Percentiles rank a stretch among this genome's conserved stretches.
Conservation (phyloP, 305 asterid species). For the Fraxinus latifolia region DNA sequence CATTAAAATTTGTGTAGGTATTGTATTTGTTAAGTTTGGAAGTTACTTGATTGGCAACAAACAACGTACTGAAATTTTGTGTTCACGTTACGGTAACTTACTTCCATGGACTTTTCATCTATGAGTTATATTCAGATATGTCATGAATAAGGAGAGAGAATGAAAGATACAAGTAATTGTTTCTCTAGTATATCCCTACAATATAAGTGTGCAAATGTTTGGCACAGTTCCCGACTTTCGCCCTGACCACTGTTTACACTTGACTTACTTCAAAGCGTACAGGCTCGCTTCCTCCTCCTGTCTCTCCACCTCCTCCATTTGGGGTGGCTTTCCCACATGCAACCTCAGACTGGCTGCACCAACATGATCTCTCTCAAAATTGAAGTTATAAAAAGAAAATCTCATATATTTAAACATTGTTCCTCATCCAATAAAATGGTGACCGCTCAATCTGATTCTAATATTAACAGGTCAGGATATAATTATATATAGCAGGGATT, state of each 20-base stretch:
- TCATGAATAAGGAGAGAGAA: neutral
- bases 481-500: neutral
- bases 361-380: neutral
- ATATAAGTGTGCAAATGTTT: neutral
- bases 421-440: neutral
- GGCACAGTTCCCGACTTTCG: neutral
- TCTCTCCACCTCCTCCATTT: neutral
- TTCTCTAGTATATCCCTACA: neutral
- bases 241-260: neutral
- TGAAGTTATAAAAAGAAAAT: neutral
- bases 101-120: neutral
- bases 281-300: neutral
- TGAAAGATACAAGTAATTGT: neutral
- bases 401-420: neutral
- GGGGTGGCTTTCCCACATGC: neutral
- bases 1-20: neutral
- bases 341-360: neutral
- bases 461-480: no score
- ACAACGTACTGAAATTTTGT: neutral
- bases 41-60: neutral
- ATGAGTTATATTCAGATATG: neutral
- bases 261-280: neutral
- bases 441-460: neutral
- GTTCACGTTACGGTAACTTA: neutral
- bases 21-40: neutral